Conservation (phyloP, 2,329 filamentous ascomycete genomes). For the Phialophora tarda region DNA sequence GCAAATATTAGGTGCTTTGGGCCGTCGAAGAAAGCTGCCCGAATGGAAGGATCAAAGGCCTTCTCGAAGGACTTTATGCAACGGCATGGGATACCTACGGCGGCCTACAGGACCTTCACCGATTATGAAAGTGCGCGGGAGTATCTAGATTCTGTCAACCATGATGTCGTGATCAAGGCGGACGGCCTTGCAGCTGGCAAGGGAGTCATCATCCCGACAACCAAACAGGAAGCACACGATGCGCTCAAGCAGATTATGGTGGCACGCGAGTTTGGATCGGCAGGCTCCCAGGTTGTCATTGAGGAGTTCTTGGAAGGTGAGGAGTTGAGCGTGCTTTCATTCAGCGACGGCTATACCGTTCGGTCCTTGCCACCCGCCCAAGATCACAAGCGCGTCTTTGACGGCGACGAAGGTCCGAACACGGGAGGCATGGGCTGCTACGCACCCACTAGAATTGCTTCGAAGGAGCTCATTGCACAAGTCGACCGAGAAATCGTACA, state of each 20-base stretch:
- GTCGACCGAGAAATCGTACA: conserved; percentile 84
- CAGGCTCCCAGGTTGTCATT: conserved; percentile 90
- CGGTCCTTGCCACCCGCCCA: conserved; percentile 86
- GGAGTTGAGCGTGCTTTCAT: conserved; percentile 88
- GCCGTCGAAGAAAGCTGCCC: conserved; percentile 80
- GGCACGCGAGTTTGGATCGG: conserved; percentile 80
- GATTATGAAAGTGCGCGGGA: conserved; percentile 72
- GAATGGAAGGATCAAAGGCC: conserved; percentile 94
- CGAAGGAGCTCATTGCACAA: conserved; percentile 73
- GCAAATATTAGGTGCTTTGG: conserved; percentile 83
- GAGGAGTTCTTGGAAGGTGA: conserved; percentile 92
- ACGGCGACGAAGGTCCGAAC: conserved; percentile 88
- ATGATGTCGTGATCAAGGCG: conserved; percentile 91
- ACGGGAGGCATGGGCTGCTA: conserved; percentile 99
- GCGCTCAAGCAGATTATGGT: conserved; percentile 91
- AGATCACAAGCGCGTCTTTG: conserved; percentile 93
- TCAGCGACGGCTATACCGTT: conserved; percentile 87
- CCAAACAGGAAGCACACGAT: conserved; percentile 79
- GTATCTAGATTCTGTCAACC: conserved; percentile 73
- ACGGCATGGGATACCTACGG: conserved; percentile 85
- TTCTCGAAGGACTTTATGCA: conserved; percentile 99
- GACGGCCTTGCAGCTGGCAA: conserved; percentile 91
- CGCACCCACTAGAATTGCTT: conserved; percentile 82
- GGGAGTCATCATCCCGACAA: conserved; percentile 86
- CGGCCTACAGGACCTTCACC: conserved; percentile 86